Conservation (phyloP, 2,329 filamentous ascomycete species). For the Pyricularia sp. region DNA sequence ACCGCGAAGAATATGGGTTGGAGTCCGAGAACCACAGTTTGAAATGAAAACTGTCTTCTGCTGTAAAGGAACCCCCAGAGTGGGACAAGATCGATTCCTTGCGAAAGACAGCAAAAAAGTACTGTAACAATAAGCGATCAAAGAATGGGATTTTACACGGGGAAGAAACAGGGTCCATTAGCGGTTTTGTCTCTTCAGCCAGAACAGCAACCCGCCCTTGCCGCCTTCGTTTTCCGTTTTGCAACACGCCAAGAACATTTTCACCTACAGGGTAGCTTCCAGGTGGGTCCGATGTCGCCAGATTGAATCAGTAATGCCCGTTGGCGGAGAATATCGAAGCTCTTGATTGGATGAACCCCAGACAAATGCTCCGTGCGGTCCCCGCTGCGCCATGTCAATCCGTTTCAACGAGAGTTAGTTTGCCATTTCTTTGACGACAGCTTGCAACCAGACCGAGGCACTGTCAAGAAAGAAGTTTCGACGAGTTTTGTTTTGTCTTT, state of each 20-base stretch:
- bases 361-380: not conserved
- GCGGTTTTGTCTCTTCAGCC: not conserved
- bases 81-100: not conserved
- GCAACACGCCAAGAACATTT: not conserved
- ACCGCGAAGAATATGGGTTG: not conserved
- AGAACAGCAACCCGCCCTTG: not conserved
- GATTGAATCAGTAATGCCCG: not conserved
- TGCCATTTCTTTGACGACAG: not conserved
- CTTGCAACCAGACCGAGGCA: not conserved
- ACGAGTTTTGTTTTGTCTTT: not conserved
- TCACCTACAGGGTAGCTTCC: not conserved
- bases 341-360: constrained; percentile 11
- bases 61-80: no score
- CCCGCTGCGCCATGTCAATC: constrained; percentile 9
- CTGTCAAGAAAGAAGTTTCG: not conserved
- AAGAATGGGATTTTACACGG: not conserved
- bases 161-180: not conserved
- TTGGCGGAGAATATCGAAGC: not conserved
- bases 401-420: constrained; percentile 11
- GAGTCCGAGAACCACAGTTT: not conserved
- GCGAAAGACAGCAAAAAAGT: not conserved
- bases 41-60: not conserved
- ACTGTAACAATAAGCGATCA: not conserved
- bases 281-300: not conserved
- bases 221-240: not conserved